A percentile compares a stretch with the other conserved stretches of the same genome.
Conservation (phyloP, 495 filamentous ascomycete species). For the Aspergillus egyptiacus region DNA sequence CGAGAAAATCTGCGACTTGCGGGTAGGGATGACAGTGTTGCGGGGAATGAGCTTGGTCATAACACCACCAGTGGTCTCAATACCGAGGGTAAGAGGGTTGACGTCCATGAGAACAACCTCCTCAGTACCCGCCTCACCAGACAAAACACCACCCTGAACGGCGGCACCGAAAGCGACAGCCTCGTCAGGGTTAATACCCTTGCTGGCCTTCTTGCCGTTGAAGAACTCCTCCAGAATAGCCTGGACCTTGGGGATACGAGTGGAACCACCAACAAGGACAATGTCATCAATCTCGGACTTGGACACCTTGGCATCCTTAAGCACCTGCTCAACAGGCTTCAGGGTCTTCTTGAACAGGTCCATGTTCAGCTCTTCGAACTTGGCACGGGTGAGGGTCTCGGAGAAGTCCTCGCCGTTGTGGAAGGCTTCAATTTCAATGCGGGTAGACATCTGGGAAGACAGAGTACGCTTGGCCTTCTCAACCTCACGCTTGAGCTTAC, state of each 20-base stretch:
- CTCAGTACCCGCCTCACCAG: constrained; percentile 72
- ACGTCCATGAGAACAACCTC: constrained; percentile 93
- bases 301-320: constrained; percentile 88
- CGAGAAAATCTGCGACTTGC: constrained; percentile 97
- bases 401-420: constrained; percentile 96
- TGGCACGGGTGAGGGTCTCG: constrained; percentile 95
- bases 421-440: constrained; percentile 98
- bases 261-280: constrained; percentile 86
- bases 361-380: constrained; percentile 98
- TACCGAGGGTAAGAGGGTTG: constrained; percentile 96
- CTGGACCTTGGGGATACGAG: constrained; percentile 97
- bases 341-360: constrained; percentile 99
- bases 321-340: constrained; percentile 96
- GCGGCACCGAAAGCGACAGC: constrained; percentile 96
- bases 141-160: constrained; percentile 93
- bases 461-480: constrained; percentile 99
- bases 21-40: constrained; percentile 91
- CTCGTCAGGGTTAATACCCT: constrained; percentile 98
- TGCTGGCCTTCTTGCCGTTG: constrained; percentile 87
- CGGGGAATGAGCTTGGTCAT: constrained; percentile 97
- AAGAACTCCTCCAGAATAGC: constrained; percentile 95
- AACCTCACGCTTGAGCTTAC: constrained; percentile 99
- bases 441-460: constrained; percentile 96
- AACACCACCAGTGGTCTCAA: constrained; percentile 96
- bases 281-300: constrained; percentile 84